Evolutionary conservation across 768 basidiomycete genomes (phyloP).

Genomic region (Lactarius trivialis): DNA sequence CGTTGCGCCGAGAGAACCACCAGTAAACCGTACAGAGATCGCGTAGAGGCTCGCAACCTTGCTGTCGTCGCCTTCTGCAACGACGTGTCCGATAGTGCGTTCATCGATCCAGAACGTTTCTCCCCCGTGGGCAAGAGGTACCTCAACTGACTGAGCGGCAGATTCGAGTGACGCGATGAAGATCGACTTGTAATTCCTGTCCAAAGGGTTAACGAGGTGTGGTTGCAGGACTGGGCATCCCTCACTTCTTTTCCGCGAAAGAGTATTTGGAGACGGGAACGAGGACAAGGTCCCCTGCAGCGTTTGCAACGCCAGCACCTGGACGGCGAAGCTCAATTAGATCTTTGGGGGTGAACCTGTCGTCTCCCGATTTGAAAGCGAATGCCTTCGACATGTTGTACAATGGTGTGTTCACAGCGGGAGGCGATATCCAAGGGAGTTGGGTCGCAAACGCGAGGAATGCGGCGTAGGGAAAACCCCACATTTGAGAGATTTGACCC

Average conservation of each 20-base stretch:
- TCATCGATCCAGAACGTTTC: constrained; percentile 75
- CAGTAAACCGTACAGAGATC: constrained; percentile 44
- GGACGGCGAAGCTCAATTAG: constrained; percentile 66
- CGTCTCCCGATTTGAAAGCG: constrained; percentile 48
- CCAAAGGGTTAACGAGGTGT: background rate
- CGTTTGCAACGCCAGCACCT: constrained; percentile 58
- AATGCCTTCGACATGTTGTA: constrained; percentile 37
- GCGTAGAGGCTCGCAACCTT: constrained; percentile 53
- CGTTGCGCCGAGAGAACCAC: constrained; percentile 30
- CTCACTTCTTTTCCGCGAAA: constrained; percentile 68
- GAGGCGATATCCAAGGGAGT: constrained; percentile 35
- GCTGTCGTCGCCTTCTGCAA: constrained; percentile 37
- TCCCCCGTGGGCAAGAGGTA: constrained; percentile 61
- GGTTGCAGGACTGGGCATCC: background rate
- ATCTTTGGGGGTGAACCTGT: constrained; percentile 65
- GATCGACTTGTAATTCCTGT: constrained; percentile 66
- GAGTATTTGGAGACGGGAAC: constrained; percentile 63
- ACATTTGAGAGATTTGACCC: constrained; percentile 25
- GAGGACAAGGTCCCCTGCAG: constrained; percentile 60
- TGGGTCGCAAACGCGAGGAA: constrained; percentile 53
- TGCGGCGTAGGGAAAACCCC: constrained; percentile 47
- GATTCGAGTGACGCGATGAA: constrained; percentile 54
- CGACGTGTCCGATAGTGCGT: constrained; percentile 63
- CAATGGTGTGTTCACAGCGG: constrained; percentile 24
- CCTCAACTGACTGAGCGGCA: constrained; percentile 41